These are phyloP conservation scores for Ogataea nakhonphanomensis DNA, from an alignment of 805 yeast species.

Conservation along the genomic window DNA sequence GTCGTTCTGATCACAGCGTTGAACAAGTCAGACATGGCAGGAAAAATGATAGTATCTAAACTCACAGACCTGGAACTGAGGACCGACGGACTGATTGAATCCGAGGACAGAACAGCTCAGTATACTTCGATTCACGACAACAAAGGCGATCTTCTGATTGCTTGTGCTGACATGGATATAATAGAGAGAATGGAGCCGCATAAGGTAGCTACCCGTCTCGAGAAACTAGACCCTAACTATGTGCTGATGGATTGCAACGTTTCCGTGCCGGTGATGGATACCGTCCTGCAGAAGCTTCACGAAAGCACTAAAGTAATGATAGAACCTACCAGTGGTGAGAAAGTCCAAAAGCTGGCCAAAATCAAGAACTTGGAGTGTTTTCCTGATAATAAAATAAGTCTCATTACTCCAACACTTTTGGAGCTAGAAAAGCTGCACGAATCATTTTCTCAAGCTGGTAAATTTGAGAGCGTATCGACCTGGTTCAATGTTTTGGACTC, in stretches of 20 bases:
- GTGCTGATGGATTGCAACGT: constrained; percentile 71
- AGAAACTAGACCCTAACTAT: constrained; percentile 40
- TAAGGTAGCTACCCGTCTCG: constrained; percentile 42
- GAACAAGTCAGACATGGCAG: constrained; percentile 54
- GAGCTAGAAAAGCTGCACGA: constrained; percentile 58
- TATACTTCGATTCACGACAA: constrained; percentile 66
- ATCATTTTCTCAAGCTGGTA: constrained; percentile 39
- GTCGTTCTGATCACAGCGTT: constrained; percentile 50
- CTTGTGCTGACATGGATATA: constrained; percentile 83
- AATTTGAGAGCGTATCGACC: constrained; percentile 48
- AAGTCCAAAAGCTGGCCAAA: constrained; percentile 48
- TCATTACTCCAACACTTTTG: constrained; percentile 65
- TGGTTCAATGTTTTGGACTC: constrained; percentile 79
- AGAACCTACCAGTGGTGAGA: constrained; percentile 77
- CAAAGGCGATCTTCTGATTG: constrained; percentile 62
- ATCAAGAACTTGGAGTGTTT: constrained; percentile 37
- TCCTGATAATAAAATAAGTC: constrained; percentile 44
- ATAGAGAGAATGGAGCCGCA: constrained; percentile 46
- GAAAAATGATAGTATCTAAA: constrained; percentile 36
- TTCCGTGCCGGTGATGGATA: constrained; percentile 38
- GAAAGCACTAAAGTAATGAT: constrained; percentile 40
- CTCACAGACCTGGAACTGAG: constrained; percentile 32
- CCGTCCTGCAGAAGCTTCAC: constrained; percentile 30
- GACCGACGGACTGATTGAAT: constrained; percentile 38
- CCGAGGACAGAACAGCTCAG: constrained; percentile 51